Evolutionary conservation across 1,284 basidiomycete species (phyloP).

Genomic region (Bondarzewia mesenterica): DNA sequence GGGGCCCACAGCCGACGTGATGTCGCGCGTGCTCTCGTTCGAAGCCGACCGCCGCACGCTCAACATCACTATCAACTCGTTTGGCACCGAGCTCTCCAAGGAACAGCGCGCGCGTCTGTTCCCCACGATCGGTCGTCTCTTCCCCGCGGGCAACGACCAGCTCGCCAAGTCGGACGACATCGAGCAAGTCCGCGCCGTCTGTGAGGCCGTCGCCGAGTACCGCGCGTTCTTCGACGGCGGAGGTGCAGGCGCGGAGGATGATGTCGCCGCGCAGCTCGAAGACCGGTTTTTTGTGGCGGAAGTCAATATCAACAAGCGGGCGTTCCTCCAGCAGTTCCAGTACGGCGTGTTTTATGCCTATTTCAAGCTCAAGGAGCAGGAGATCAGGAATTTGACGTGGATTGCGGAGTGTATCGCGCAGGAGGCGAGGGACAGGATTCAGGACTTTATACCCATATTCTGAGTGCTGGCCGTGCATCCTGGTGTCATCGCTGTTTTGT

Average conservation of each 20-base stretch:
- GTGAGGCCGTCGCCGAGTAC: slow-evolving; percentile 89
- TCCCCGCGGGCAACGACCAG: slow-evolving; percentile 92
- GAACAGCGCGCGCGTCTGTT: slow-evolving; percentile 95
- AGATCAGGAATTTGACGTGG: slow-evolving; percentile 96
- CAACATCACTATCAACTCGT: slow-evolving; percentile 99
- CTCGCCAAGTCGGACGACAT: slow-evolving; percentile 94
- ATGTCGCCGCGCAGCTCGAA: slow-evolving; percentile 69
- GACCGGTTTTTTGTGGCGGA: slow-evolving; percentile 95
- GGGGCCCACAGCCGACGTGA: slow-evolving; percentile 84
- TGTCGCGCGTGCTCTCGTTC: slow-evolving; percentile 87
- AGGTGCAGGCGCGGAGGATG: slow-evolving; percentile 25
- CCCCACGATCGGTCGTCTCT: slow-evolving; percentile 89
- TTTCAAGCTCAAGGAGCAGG: slow-evolving; percentile 98
- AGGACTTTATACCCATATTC: slow-evolving; percentile 87
- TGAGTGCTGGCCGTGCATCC: no score
- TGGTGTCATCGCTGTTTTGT: no score
- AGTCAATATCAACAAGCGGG: slow-evolving; percentile 88
- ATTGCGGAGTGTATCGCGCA: slow-evolving; percentile 94
- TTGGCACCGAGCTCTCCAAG: slow-evolving; percentile 91
- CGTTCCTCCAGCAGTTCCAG: slow-evolving; percentile 94
- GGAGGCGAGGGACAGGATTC: slow-evolving; percentile 87
- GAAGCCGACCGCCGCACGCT: slow-evolving; percentile 96
- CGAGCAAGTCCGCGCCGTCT: slow-evolving; percentile 85
- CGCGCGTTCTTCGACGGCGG: slow-evolving; percentile 79
- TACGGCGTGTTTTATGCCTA: slow-evolving; percentile 91